A percentile compares a stretch with the other conserved stretches of the same genome.
phyloP scores from a whole-genome alignment of 2,329 filamentous ascomycete species.

The Paraphoma chrysanthemicola region DNA sequence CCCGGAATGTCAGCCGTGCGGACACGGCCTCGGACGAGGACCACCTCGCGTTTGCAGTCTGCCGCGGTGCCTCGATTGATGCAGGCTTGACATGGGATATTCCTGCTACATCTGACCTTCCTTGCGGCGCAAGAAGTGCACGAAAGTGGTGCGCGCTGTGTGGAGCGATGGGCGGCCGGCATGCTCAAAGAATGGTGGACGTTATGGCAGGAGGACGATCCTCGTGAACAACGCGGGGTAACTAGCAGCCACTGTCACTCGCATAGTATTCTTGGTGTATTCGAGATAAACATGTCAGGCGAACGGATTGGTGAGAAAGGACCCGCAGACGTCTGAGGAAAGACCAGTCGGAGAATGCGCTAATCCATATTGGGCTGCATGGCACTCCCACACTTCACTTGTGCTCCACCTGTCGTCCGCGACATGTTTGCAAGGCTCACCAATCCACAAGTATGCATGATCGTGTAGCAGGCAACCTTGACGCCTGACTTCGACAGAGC shows the following conservation, averaged over 20 bases:
- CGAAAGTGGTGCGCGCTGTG: conserved; percentile 17
- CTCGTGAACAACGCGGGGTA: background rate
- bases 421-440: too few species aligned
- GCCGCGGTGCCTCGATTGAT: conserved; percentile 11
- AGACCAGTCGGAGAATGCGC: too few species aligned
- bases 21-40: conserved; percentile 16
- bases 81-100: conserved; percentile 15
- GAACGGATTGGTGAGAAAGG: too few species aligned
- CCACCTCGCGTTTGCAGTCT: conserved; percentile 15
- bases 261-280: background rate
- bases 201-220: background rate
- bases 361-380: too few species aligned
- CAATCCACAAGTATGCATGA: too few species aligned
- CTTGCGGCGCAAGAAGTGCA: conserved; percentile 15
- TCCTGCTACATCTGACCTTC: conserved; percentile 17
- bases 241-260: background rate
- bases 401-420: too few species aligned
- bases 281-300: too few species aligned
- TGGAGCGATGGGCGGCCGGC: conserved; percentile 1
- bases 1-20: conserved; percentile 10
- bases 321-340: too few species aligned
- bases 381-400: too few species aligned
- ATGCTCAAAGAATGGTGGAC: background rate
- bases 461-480: too few species aligned
- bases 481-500: too few species aligned